Evolutionary conservation across 768 basidiomycete genomes (phyloP), one percentile per base, ranked within the genome.

Genomic region (Mycena vitilis): DNA sequence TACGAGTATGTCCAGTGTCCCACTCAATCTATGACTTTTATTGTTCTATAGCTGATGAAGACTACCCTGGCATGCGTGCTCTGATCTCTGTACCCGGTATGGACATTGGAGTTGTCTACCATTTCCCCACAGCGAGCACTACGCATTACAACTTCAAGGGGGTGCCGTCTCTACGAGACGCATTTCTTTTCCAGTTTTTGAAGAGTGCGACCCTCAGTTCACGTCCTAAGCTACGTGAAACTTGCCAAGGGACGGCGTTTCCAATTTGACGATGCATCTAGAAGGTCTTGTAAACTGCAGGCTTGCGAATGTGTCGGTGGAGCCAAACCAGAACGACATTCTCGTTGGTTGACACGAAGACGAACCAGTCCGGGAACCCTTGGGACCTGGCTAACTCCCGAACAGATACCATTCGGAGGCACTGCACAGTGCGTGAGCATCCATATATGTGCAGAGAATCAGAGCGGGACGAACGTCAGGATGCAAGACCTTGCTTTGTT

Each of bases 201-300:
- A 89, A 84, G 34, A 88, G 68, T 0, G 84, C 83, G 6, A 82
- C 78, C 11, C 85, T 79, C 44, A 94, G 81, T 73, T 91, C 86
- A 22, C 87, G 83, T 23, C 91, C 93, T 8, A 95, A 78, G 0
- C 92, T 93, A 22, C 78, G 76, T 18, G 84, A 85, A 9, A 95
- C 80, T 2, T 82, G 90, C 81, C 89, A 86, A 2, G 93, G 89
- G 4, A 94, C 91, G 0, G 93, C 91, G 73, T 94, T 94, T 16
- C 93, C 93, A 67, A 95, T 93, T 65, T 93, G 91, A 34, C 91
- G 83, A 72, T 93, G 91, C 83, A 94, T 90, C 91, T 94, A 69
- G 11, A 47, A 51, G 16, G 60, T 51, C 63, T 37, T 12, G 66
- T 42, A 44, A 69, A 15, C 36, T 20, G 38, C 23, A 55, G 13